Conservation (phyloP, 176 grass and related monocot genomes). For the Carex cristatella region DNA sequence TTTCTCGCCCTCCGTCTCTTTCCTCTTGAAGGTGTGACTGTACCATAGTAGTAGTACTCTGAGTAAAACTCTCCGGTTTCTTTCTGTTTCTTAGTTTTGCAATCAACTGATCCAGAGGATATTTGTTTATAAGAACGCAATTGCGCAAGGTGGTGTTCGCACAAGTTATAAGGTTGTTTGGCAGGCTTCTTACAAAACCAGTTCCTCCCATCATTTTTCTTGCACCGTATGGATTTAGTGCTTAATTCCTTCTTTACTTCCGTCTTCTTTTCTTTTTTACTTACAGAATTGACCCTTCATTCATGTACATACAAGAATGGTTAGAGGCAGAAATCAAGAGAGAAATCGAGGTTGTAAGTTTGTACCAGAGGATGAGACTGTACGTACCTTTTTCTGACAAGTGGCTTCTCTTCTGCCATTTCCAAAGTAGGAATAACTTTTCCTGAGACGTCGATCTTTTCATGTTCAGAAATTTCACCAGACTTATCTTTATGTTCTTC, state of each 20-base stretch:
- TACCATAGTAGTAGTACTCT: background rate
- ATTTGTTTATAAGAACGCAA: background rate
- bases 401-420: background rate
- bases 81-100: background rate
- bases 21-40: background rate
- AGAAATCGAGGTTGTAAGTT: background rate
- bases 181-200: conserved; percentile 15
- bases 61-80: background rate
- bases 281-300: background rate
- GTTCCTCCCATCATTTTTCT: conserved; percentile 17
- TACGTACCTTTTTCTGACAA: background rate
- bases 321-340: background rate
- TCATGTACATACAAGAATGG: background rate
- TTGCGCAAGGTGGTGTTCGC: background rate
- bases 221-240: background rate
- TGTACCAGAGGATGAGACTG: background rate
- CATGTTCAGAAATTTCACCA: background rate
- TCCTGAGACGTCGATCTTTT: background rate
- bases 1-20: background rate
- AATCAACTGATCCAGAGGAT: background rate
- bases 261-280: background rate
- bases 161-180: background rate
- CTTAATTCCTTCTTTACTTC: background rate
- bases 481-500: background rate
- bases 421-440: background rate